Conservation (phyloP, 176 grass and related monocot genomes). For the Oryza rufipogon region DNA sequence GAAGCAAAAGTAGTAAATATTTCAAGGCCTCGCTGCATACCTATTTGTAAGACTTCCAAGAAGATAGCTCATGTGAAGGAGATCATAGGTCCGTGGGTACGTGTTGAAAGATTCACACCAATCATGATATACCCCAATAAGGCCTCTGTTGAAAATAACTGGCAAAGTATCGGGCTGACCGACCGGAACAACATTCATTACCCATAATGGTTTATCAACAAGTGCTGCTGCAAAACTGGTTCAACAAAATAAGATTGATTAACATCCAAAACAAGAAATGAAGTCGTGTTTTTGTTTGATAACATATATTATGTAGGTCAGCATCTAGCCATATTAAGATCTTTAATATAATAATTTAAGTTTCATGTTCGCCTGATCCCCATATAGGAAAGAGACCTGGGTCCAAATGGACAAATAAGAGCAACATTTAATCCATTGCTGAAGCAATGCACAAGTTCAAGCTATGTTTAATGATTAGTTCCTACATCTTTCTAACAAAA, state of each 20-base stretch:
- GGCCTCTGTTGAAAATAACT: conserved; percentile 75
- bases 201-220: conserved; percentile 78
- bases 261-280: conserved; percentile 18
- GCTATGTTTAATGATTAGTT: not conserved
- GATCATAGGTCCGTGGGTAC: conserved; percentile 95
- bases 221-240: conserved; percentile 88
- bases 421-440: not conserved
- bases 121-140: conserved; percentile 90
- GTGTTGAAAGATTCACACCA: conserved; percentile 96
- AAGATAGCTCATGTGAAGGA: conserved; percentile 78
- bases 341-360: not conserved
- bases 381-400: not conserved
- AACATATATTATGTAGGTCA: not conserved
- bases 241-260: conserved; percentile 36
- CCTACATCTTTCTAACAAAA: not conserved
- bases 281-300: conserved; percentile 7
- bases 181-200: conserved; percentile 74
- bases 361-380: not conserved
- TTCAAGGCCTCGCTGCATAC: conserved; percentile 36
- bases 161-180: conserved; percentile 64
- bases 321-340: not conserved
- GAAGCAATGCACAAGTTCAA: conserved; percentile 6
- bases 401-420: not conserved
- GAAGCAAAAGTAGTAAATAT: not conserved
- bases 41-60: conserved; percentile 65